Conservation (phyloP, 2,329 filamentous ascomycete species). For the Colletotrichum plurivorum region DNA sequence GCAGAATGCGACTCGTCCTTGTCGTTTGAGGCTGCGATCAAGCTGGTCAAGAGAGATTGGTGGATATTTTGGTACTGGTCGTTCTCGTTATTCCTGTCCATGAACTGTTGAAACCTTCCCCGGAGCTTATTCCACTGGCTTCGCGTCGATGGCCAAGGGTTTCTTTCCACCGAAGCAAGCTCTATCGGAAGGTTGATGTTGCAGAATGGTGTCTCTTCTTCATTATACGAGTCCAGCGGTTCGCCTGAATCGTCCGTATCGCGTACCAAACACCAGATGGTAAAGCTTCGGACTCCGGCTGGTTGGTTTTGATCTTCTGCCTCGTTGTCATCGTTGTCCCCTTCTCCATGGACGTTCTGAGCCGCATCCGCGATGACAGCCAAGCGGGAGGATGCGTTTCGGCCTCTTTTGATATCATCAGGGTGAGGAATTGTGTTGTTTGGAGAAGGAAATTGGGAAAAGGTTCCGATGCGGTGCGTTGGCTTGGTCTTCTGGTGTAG, state of each 20-base stretch:
- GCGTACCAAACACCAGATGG: constrained; percentile 3
- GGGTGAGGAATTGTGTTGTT: background rate
- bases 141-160: background rate
- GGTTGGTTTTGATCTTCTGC: background rate
- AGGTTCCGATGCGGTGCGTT: constrained; percentile 7
- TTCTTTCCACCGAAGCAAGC: background rate
- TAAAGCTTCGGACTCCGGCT: background rate
- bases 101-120: background rate
- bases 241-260: constrained; percentile 4
- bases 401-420: background rate
- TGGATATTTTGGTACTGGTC: background rate
- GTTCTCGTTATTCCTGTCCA: no score
- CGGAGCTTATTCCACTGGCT: background rate
- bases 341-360: background rate
- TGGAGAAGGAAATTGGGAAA: background rate
- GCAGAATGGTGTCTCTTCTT: background rate
- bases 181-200: background rate
- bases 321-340: no score
- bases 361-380: no score
- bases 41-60: constrained; percentile 11
- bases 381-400: background rate
- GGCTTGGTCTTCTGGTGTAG: background rate
- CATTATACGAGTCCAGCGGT: background rate
- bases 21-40: background rate
- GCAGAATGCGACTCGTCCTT: background rate